Percentiles rank a stretch among this genome's conserved stretches.
phyloP scores from a whole-genome alignment of 208 protist species.

The Leishmania martiniquensis region DNA sequence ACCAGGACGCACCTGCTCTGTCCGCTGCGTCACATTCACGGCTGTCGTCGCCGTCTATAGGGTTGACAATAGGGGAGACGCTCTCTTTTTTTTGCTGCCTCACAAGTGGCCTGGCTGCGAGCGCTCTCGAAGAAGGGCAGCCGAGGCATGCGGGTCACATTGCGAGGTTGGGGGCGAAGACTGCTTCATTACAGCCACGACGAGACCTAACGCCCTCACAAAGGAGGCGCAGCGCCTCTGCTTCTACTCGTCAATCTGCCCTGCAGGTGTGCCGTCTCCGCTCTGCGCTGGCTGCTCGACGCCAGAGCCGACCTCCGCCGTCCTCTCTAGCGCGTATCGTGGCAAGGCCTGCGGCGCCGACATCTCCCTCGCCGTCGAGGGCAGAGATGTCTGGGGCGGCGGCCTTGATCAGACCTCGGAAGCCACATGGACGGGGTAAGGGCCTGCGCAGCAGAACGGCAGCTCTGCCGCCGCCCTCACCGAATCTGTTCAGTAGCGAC shows the following conservation, averaged over 20 bases:
- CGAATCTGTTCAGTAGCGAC: not conserved
- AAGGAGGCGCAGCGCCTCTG: not conserved
- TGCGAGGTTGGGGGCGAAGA: not conserved
- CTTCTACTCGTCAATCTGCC: not conserved
- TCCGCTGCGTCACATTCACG: not conserved
- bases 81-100: conserved; percentile 13
- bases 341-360: not conserved
- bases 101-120: conserved; percentile 6
- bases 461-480: conserved; percentile 1
- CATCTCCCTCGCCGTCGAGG: not conserved
- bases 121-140: not conserved
- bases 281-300: not conserved
- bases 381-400: not conserved
- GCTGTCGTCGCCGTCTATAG: not conserved
- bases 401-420: not conserved
- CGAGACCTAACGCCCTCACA: not conserved
- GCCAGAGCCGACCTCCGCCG: not conserved
- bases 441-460: not conserved
- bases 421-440: not conserved
- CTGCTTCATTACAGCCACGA: not conserved
- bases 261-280: not conserved
- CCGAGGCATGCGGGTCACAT: not conserved
- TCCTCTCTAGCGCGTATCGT: not conserved
- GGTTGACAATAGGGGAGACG: conserved; percentile 23
- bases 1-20: not conserved